Percentiles rank a stretch among this genome's conserved stretches.
Conservation (phyloP, 2,329 filamentous ascomycete species). For the Lasiodiplodia citricola region DNA sequence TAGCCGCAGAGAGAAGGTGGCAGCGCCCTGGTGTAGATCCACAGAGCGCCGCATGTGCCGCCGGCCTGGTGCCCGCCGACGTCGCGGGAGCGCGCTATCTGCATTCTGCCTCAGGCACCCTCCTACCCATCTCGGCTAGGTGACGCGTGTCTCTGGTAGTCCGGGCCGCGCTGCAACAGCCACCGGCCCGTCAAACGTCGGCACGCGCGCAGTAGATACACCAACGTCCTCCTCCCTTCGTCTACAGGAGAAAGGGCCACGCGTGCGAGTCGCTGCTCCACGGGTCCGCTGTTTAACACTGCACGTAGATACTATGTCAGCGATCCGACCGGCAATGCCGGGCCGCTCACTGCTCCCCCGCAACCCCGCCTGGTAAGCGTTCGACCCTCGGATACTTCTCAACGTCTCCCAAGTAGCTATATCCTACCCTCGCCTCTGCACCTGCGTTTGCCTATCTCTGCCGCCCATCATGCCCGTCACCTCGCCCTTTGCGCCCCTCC, state of each 20-base stretch:
- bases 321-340: neutral
- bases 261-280: neutral
- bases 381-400: neutral
- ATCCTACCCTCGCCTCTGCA: neutral
- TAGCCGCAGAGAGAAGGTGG: constrained; percentile 15
- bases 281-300: neutral
- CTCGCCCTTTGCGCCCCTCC: constrained; percentile 67
- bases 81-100: too few species aligned
- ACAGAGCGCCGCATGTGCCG: neutral
- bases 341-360: neutral
- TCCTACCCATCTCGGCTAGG: too few species aligned
- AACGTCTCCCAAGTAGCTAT: neutral
- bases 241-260: too few species aligned
- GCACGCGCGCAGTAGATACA: too few species aligned
- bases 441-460: neutral
- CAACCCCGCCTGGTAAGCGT: constrained; percentile 7
- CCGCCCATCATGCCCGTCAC: constrained; percentile 68
- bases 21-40: neutral
- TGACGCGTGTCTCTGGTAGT: too few species aligned
- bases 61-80: neutral
- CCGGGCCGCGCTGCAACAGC: too few species aligned
- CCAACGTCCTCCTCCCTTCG: too few species aligned
- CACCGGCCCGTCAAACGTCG: too few species aligned
- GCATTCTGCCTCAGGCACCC: too few species aligned
- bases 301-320: too few species aligned